Evolutionary conservation across 495 filamentous ascomycete genomes (phyloP).

Genomic region (Penicillium cosmopolitanum): DNA sequence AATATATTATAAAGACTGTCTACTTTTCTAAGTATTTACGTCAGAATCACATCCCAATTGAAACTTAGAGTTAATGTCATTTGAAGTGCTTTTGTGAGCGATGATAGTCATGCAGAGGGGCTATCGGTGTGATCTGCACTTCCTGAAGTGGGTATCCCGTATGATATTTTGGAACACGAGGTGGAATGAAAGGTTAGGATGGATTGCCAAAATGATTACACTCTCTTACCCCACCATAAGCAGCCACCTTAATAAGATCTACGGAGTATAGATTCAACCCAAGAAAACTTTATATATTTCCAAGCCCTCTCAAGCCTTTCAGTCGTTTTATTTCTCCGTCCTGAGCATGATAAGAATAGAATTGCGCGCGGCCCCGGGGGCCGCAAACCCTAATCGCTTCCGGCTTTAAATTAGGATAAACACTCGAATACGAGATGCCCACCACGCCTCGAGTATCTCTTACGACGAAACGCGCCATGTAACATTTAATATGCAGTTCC

Average conservation of each 20-base stretch:
- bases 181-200: neutral
- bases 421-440: conserved; percentile 1
- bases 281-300: neutral
- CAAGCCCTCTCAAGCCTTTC: neutral
- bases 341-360: neutral
- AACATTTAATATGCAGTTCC: conserved; percentile 1
- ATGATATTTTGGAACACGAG: neutral
- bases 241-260: neutral
- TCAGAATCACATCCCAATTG: too few species aligned
- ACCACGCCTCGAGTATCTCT: conserved; percentile 6
- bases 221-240: neutral
- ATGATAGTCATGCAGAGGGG: too few species aligned
- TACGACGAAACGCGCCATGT: conserved; percentile 1
- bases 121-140: neutral
- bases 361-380: neutral
- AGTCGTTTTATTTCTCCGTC: neutral
- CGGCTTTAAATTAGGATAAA: conserved; percentile 2
- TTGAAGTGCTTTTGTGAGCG: too few species aligned
- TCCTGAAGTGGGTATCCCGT: neutral
- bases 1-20: too few species aligned
- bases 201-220: neutral
- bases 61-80: too few species aligned
- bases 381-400: neutral
- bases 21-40: too few species aligned
- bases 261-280: neutral